Conservation (phyloP, 2,329 filamentous ascomycete genomes). For the Aspergillus ruber region DNA sequence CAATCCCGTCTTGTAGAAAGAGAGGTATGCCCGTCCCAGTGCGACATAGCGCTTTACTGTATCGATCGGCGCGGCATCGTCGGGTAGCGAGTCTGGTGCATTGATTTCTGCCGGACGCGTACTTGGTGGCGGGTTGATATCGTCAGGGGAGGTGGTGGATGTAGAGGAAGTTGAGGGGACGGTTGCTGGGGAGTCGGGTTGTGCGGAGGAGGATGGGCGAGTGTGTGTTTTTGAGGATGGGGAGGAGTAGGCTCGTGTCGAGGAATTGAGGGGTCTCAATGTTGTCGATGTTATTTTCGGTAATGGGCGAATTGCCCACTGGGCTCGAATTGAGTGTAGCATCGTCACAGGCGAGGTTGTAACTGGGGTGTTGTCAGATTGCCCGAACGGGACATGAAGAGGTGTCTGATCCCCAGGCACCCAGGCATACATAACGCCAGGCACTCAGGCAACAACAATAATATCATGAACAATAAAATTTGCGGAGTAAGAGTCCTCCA, state of each 20-base stretch:
- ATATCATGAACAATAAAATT: too few relatives aligned
- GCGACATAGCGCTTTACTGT: constrained; percentile 30
- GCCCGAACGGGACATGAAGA: not conserved
- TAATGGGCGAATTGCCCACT: constrained; percentile 3
- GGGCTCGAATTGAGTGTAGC: not conserved
- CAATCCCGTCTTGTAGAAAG: constrained; percentile 83
- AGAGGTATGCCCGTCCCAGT: constrained; percentile 67
- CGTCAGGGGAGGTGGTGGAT: constrained; percentile 13
- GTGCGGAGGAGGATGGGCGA: constrained; percentile 14
- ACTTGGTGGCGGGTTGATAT: constrained; percentile 63
- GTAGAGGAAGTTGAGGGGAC: constrained; percentile 14
- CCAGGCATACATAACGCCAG: not conserved
- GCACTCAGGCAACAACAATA: not conserved
- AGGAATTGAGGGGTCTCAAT: not conserved
- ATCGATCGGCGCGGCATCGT: constrained; percentile 36
- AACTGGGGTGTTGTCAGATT: not conserved
- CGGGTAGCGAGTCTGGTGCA: constrained; percentile 50
- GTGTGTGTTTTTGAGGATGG: constrained; percentile 12
- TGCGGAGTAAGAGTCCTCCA: not conserved
- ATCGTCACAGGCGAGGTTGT: not conserved
- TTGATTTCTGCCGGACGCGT: constrained; percentile 66
- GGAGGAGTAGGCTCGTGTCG: constrained; percentile 4
- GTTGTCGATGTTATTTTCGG: not conserved
- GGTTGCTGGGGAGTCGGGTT: constrained; percentile 8
- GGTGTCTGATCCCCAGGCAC: not conserved